Base-by-base conservation (phyloP, 805 yeast genomes). In the Candida orba region DNA sequence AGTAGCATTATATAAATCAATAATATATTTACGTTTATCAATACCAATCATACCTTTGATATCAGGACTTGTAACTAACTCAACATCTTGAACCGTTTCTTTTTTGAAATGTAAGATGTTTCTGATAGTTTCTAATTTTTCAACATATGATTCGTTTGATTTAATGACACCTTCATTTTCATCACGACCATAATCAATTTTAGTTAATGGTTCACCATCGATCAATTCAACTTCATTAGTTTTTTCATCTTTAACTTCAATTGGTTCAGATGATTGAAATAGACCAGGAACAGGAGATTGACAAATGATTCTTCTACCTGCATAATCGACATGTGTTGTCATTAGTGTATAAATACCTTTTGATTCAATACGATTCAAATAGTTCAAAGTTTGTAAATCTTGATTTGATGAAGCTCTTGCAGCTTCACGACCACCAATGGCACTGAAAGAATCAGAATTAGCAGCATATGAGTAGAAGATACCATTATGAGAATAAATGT, bases 251-350 rank as follows among this genome's bases (percentile, higher is more conserved):
- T 64, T 67, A 37, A 58, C 60, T 25, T 57, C 57, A 34, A 58
- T 62, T 18, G 68, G 60, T 44, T 74, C 72, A 56, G 66, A 54
- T 10, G 67, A 65, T 9, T 63, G 53, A 44, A 68, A 66, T 34
- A 71, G 60, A 47, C 98, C 98, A 14, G 99, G 99, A 36, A 91
- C 95, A 12, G 96, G 96, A 13, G 96, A 86, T 68, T 91, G 98
- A 62, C 95, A 87, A 33, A 91, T 74, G 32, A 91, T 71, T 62
- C 98, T 77, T 56, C 79, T 82, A 48, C 98, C 99, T 58, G 85
- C 79, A 66, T 78, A 91, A 63, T 91, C 98, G 44, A 91, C 86
- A 46, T 89, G 73, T n/a, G 90, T 74, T 4, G 97, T 85, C 54
- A 86, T 76, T 47, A 91, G 70, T 41, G 83, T 81, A 56, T 79